Conservation (phyloP, 345 rosid species). For the Moricandia moricandioides region DNA sequence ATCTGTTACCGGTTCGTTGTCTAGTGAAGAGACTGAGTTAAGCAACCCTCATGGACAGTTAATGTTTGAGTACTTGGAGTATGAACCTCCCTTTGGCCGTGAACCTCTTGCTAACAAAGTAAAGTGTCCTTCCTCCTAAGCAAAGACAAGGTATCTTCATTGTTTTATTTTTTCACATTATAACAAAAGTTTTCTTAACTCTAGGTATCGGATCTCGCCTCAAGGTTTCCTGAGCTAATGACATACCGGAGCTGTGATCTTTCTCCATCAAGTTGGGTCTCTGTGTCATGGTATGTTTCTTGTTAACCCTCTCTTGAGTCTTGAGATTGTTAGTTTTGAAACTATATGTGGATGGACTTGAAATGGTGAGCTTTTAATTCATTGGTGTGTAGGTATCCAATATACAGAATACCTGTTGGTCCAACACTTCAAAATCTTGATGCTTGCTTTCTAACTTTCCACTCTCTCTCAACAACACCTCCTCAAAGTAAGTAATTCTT, state of each 20-base stretch:
- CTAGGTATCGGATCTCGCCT: constrained; percentile 73
- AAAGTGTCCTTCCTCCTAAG: background rate
- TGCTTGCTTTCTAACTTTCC: constrained; percentile 86
- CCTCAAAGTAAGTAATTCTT: constrained; percentile 41
- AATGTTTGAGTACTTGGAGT: constrained; percentile 73
- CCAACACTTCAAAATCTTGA: constrained; percentile 85
- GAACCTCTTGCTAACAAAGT: constrained; percentile 85
- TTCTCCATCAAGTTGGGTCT: constrained; percentile 82
- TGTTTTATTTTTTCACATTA: background rate
- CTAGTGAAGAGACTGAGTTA: constrained; percentile 62
- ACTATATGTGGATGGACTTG: background rate
- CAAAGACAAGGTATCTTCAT: background rate
- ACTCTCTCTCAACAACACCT: constrained; percentile 53
- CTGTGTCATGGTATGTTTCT: constrained; percentile 79
- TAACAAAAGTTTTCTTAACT: background rate
- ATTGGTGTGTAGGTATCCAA: constrained; percentile 64
- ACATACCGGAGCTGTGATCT: constrained; percentile 82
- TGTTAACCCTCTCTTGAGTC: background rate
- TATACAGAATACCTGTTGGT: constrained; percentile 83
- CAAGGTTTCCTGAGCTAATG: constrained; percentile 66
- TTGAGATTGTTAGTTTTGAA: background rate
- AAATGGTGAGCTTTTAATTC: constrained; percentile 8
- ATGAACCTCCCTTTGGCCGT: constrained; percentile 73
- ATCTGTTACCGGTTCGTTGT: constrained; percentile 43
- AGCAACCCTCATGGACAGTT: constrained; percentile 49